Base-by-base conservation (phyloP, 164 flowering plant genomes). In the Litsea cubeba region DNA sequence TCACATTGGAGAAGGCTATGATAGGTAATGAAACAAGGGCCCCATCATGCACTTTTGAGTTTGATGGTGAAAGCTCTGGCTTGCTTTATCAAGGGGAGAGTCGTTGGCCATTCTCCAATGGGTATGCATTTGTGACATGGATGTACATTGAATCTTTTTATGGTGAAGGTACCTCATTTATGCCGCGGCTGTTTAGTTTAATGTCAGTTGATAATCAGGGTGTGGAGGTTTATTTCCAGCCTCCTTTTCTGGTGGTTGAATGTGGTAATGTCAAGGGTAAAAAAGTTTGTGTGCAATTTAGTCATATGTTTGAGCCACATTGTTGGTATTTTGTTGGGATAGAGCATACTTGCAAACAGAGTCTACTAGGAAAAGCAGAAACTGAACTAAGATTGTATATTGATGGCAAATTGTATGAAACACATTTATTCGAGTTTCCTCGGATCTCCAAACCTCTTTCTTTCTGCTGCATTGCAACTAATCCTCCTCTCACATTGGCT, bases 31-130 rank as follows among this genome's bases (percentile, higher is more conserved):
- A 96, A 79, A 82, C 89, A 28, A 88, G 81, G 81, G 99, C 97
- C 74, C 99, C 99, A 25, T 86, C 94, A 65, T 83, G 89, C 75
- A 89, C 98, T 26, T 96, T 96, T 83, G 98, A 96, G 83, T 96
- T 96, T 83, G 98, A 95, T 83, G 99, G 99, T 71, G 99, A 95
- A 84, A 95, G 97, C 81, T 95, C 99, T 81, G 99, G 98, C 72
- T 85, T 95, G 76, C 93, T 95, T 73, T 95, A 97, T 76, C 93
- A 98, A 22, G 98, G 98, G 49, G 99, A 95, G 81, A 90, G 94
- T 71, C 93, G 96, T 66, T 95, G 99, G 99, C 99, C 99, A 23
- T 95, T 95, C 77, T 77, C 83, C 54, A 94, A 90, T 85, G 99
- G 99, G 49, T 95, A 88, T 84, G 95, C 97, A 51, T 90, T 96